Base-by-base conservation (phyloP, 2,329 filamentous ascomycete species). In the Helotiales sp. region DNA sequence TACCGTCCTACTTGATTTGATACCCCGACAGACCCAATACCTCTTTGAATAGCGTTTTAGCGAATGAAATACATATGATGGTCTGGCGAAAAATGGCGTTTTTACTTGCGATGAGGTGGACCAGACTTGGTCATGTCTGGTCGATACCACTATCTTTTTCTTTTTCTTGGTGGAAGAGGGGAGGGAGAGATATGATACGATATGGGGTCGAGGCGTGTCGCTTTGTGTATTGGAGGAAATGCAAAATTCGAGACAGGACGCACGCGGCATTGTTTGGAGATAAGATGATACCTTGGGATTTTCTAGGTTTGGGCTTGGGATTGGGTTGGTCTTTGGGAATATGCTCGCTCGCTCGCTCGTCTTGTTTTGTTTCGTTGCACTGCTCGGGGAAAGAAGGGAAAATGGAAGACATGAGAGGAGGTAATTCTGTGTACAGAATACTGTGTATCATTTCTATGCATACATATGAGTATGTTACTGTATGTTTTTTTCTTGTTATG, bases 1-100 rank as follows among this genome's bases (percentile, higher is more conserved):
- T 72, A 20, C 52, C 37, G n/a, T 24, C 30, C 52, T 55, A 55
- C 50, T 26, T 71, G 72, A 76, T 75, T 76, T 76, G 75, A 77
- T 77, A 76, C 75, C 75, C 75, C 73, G 22, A n/a, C 1, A 37
- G n/a, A 57, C 30, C 37, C 52, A 57, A 57, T 15, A 57, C 30
- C 30, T 22, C 73, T 77, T 75, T 76, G 75, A 75, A 76, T 74
- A 76, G 75, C 75, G 73, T 77, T 76, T 77, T 77, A 77, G 75
- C 75, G 75, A 74, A 57, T 57, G 52, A 37, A n/a, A 22, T 37
- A 57, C 20, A 57, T 15, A 57, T 34, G 30, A 57, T 24, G 22
- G 52, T 30, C 30, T 22, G 61, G 61, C 61, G 61, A 55, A 63
- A n/a, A 30, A 61, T 57, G 49, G 34, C 50, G 49, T 63, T 57